Base-by-base conservation (phyloP, 2,329 filamentous ascomycete genomes). In the Microdochium trichocladiopsis region DNA sequence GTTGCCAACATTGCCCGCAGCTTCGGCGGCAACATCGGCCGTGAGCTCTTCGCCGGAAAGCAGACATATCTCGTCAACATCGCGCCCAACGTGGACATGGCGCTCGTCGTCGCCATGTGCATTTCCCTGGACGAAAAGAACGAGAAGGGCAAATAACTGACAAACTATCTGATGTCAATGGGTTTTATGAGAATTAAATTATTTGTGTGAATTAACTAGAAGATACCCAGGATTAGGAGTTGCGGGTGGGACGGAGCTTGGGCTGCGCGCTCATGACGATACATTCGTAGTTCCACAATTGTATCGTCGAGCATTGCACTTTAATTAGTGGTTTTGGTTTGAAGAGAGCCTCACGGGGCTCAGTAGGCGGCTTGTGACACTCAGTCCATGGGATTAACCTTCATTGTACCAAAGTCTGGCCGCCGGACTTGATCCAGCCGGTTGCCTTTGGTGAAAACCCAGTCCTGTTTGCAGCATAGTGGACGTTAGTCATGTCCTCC, bases 61-160 rank as follows among this genome's bases (percentile, higher is more conserved):
- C 83, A 88, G 68, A 85, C 83, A 3, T 89, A 89, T 57, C 77
- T 73, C 1, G 73, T 89, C 4, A 74, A 74, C 1, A 75, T 88
- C 5, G 83, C 83, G 1, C 82, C 84, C 0, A 79, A 79, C 16
- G 80, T 87, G 6, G 86, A 90, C 60, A 75, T 86, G 66, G 78
- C 82, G 3, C 61, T 88, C 48, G 78, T 88, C 57, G 80, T 75
- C 0, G 86, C 84, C 11, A 70, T 88, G 60, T 88, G 83, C 61
- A 82, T 89, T 50, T 83, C 79, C 55, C 69, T 88, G 54, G 86
- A 88, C 57, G 84, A 88, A 74, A 78, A 77, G 70, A 79, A 84
- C 53, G 79, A 82, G 48, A 74, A 80, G 52, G 52, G 49, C 6
- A 50, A 54, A 49, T 45, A 22, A 12, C 14, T n/a, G 14, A 6